Evolutionary conservation across 495 filamentous ascomycete genomes (phyloP).

Genomic region (Penicillium diatomitis): DNA sequence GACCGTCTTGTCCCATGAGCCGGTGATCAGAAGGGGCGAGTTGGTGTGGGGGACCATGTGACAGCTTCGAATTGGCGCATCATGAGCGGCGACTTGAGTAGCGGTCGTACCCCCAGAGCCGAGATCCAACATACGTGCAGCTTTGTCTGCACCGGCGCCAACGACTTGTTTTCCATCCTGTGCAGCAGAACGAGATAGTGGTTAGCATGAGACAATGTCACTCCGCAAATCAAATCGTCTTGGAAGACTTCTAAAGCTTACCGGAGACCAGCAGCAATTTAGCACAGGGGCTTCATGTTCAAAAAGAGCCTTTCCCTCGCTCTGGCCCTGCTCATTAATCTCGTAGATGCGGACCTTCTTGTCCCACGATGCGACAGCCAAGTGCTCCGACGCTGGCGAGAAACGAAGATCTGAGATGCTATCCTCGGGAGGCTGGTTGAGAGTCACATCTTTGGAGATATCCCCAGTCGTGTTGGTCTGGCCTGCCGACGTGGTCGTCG

Average conservation of each 20-base stretch:
- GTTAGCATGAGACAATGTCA: constrained; percentile 1
- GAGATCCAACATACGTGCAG: constrained; percentile 70
- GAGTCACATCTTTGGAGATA: constrained; percentile 74
- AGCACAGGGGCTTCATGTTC: constrained; percentile 70
- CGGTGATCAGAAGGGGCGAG: constrained; percentile 66
- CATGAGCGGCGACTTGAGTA: constrained; percentile 66
- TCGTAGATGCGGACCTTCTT: constrained; percentile 91
- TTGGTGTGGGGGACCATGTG: constrained; percentile 58
- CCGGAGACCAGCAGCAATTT: constrained; percentile 74
- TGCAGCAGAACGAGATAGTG: neutral
- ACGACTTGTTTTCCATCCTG: constrained; percentile 69
- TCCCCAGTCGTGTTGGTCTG: constrained; percentile 74
- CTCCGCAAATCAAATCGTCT: neutral
- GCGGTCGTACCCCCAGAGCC: constrained; percentile 41
- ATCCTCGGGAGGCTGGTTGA: constrained; percentile 72
- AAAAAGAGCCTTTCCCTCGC: constrained; percentile 69
- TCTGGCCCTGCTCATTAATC: constrained; percentile 59
- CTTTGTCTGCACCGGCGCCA: constrained; percentile 78
- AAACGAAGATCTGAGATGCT: constrained; percentile 78
- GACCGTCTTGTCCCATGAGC: constrained; percentile 92
- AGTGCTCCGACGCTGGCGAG: constrained; percentile 65
- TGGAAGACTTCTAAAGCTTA: constrained; percentile 32
- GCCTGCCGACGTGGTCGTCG: constrained; percentile 33
- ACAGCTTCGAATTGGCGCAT: constrained; percentile 67
- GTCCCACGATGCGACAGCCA: constrained; percentile 87